Evolutionary conservation across 2,329 filamentous ascomycete species (phyloP).

Genomic region (Penicillium thymicola): DNA sequence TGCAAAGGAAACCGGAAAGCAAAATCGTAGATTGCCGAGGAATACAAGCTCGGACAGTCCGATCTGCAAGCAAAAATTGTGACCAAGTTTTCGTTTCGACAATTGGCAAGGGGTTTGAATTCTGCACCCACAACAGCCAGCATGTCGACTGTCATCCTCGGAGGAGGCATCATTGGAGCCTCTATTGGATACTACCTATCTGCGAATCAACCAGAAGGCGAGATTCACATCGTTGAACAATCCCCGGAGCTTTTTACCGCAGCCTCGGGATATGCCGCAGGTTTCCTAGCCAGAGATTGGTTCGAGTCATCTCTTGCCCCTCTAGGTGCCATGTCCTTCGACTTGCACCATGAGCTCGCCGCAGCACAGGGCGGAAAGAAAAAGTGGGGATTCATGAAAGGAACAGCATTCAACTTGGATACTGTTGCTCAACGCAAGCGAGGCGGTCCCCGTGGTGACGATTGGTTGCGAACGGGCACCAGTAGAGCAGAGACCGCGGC

Average conservation of each 20-base stretch:
- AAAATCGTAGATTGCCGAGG: neutral
- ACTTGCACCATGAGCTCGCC: conserved; percentile 64
- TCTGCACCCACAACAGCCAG: neutral
- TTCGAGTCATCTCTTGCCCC: conserved; percentile 56
- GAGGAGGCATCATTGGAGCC: conserved; percentile 67
- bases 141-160: conserved; percentile 62
- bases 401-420: conserved; percentile 58
- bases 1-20: neutral
- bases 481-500: conserved; percentile 58
- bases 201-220: conserved; percentile 28
- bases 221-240: conserved; percentile 59
- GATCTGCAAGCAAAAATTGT: neutral
- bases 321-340: conserved; percentile 66
- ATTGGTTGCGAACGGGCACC: conserved; percentile 64
- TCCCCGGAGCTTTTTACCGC: conserved; percentile 64
- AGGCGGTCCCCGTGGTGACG: conserved; percentile 51
- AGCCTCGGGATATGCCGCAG: conserved; percentile 70
- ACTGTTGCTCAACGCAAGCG: conserved; percentile 35
- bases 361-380: conserved; percentile 55
- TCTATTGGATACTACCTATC: conserved; percentile 72
- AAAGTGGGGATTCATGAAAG: conserved; percentile 59
- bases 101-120: neutral
- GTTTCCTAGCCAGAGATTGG: conserved; percentile 73
- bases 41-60: neutral
- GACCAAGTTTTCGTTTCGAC: neutral